Conservation (phyloP, 2,329 filamentous ascomycete species). For the Zymoseptoria tritici region DNA sequence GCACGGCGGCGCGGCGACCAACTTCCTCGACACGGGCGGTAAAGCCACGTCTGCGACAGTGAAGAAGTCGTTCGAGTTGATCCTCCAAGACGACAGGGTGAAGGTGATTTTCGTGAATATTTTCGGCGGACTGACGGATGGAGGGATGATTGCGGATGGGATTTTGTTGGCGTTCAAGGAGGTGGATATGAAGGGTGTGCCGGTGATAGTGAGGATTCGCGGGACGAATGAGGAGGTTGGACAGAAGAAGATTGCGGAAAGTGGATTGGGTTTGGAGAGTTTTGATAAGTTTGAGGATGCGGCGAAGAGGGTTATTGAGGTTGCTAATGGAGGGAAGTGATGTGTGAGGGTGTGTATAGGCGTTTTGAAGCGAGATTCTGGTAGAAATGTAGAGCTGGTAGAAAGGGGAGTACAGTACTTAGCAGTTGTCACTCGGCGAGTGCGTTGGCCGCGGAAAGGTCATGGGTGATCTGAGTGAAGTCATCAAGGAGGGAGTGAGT, state of each 20-base stretch:
- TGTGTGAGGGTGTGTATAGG: not conserved
- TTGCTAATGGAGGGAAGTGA: constrained; percentile 34
- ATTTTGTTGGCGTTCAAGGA: constrained; percentile 67
- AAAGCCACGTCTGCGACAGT: constrained; percentile 81
- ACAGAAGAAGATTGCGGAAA: constrained; percentile 60
- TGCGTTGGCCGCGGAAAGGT: not conserved
- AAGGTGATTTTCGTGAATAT: constrained; percentile 67
- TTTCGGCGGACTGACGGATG: constrained; percentile 62
- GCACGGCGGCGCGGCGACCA: constrained; percentile 62
- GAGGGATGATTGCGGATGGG: constrained; percentile 74
- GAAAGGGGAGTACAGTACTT: not conserved
- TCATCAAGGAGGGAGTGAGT: not conserved
- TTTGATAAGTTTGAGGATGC: constrained; percentile 72
- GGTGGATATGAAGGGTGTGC: constrained; percentile 48
- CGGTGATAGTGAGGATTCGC: constrained; percentile 68
- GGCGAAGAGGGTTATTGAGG: constrained; percentile 56
- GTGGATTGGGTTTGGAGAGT: constrained; percentile 59
- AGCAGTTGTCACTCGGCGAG: not conserved
- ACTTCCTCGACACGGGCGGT: constrained; percentile 85
- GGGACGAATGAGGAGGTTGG: constrained; percentile 68
- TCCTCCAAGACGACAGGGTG: constrained; percentile 64
- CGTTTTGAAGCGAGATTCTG: not conserved
- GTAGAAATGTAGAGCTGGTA: not conserved
- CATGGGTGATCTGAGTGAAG: not conserved
- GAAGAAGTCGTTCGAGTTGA: constrained; percentile 64